These are phyloP conservation scores for Hippophae gyantsensis DNA, from an alignment of 306 rosid genomes.

Conservation along the genomic window DNA sequence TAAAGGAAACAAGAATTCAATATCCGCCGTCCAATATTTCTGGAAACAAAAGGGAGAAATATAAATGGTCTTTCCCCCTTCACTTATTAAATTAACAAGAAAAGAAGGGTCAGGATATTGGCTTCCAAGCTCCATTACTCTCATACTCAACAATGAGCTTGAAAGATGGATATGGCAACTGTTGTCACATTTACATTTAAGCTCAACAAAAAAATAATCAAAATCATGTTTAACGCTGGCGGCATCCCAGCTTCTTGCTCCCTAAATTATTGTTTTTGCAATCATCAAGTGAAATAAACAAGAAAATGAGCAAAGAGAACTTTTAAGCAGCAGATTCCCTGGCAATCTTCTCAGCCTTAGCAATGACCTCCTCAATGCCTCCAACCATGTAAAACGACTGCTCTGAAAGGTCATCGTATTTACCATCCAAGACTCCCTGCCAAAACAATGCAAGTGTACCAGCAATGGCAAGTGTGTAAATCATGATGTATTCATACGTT, in stretches of 20 bases:
- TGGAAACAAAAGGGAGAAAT: too few relatives aligned
- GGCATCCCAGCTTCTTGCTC: conserved; percentile 49
- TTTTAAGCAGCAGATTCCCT: conserved; percentile 59
- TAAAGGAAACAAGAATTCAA: too few relatives aligned
- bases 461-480: too few relatives aligned
- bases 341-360: conserved; percentile 97
- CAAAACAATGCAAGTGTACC: neutral
- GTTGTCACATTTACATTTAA: conserved; percentile 29
- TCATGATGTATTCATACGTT: too few relatives aligned
- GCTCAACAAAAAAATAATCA: conserved; percentile 32
- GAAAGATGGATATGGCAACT: conserved; percentile 33
- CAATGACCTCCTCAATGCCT: conserved; percentile 90
- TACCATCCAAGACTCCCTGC: conserved; percentile 96
- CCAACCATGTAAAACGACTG: conserved; percentile 98
- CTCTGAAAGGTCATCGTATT: conserved; percentile 83
- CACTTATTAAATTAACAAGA: too few relatives aligned
- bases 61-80: too few relatives aligned
- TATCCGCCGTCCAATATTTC: too few relatives aligned
- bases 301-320: neutral
- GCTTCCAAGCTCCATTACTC: too few relatives aligned
- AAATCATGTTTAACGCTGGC: conserved; percentile 33
- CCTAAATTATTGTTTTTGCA: conserved; percentile 73
- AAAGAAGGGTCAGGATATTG: too few relatives aligned
- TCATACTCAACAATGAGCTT: conserved; percentile 29
- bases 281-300: conserved; percentile 32